These are phyloP conservation scores for Colletotrichum cordylinicola DNA, from an alignment of 2,329 filamentous ascomycete species.

Conservation along the genomic window DNA sequence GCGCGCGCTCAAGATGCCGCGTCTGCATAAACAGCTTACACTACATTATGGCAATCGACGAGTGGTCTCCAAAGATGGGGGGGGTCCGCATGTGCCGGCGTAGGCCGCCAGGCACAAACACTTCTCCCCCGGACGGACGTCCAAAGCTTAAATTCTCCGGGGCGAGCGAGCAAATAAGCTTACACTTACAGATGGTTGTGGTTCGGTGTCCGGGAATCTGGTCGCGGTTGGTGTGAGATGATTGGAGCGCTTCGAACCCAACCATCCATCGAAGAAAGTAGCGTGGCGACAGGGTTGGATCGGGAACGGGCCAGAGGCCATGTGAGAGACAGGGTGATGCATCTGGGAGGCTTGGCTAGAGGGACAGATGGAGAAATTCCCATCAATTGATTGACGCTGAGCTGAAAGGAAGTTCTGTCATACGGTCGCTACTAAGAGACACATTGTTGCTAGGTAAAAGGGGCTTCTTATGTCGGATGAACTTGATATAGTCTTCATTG, in stretches of 20 bases:
- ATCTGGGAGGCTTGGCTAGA: neutral
- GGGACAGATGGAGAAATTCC: neutral
- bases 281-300: neutral
- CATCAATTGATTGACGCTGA: neutral
- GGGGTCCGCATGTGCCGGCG: neutral
- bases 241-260: neutral
- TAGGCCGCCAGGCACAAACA: neutral
- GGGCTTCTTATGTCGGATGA: neutral
- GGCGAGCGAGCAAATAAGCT: neutral
- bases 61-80: neutral
- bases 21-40: neutral
- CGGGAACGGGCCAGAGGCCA: neutral
- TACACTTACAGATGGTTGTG: neutral
- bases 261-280: neutral
- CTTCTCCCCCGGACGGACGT: neutral
- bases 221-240: neutral
- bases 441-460: neutral
- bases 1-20: neutral
- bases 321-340: neutral
- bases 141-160: constrained; percentile 12
- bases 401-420: neutral
- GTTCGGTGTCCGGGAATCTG: neutral
- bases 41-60: neutral
- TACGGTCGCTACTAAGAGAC: neutral
- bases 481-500: neutral